Base-by-base conservation (phyloP, 495 filamentous ascomycete genomes). In the Beverwykella pulmonaria region DNA sequence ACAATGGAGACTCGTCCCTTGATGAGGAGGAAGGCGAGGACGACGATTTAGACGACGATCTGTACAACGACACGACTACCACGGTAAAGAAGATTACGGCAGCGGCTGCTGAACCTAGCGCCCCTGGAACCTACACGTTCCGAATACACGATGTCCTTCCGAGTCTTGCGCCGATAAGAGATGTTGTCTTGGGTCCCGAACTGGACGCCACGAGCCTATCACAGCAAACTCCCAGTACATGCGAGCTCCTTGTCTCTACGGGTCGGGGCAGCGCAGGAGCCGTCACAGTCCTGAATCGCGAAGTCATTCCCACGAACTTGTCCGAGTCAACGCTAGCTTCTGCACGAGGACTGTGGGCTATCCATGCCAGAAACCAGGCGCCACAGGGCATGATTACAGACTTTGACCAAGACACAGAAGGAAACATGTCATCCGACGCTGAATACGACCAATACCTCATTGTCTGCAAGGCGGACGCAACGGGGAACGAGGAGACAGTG, bases 161-260 rank as follows among this genome's bases (percentile, higher is more conserved):
- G 19, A 96, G 87, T 73, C 82, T 93, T 56, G 94, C 87, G 0
- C 91, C 93, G 17, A 85, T 97, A 59, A 84, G 83, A 58, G 88
- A 90, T 64, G 75, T 92, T 53, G 84, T 88, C 1, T 91, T 48
- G 88, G 90, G 82, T 36, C 25, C 39, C 9, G 23, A 19, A 6
- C 91, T 48, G 88, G 90, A 82, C 29, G 19, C 39, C 12, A n/a
- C 39, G 7, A 32, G 5, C 14, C 1, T n/a, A 5, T 20, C 32
- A 22, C 32, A 41, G 0, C 48, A 53, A 34, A 22, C 52, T 15
- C n/a, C 19, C 15, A 39, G 25, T 17, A 39, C 63, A 53, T 26
- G 61, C 22, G 87, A 93, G 72, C 71, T 98, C 23, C 84, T 94
- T 10, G 84, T 84, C 61, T 84, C 86, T 3, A 83, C 87, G 32